These are phyloP conservation scores for Ichthyophonus hoferi DNA, from an alignment of 208 protist genomes.

Conservation along the genomic window DNA sequence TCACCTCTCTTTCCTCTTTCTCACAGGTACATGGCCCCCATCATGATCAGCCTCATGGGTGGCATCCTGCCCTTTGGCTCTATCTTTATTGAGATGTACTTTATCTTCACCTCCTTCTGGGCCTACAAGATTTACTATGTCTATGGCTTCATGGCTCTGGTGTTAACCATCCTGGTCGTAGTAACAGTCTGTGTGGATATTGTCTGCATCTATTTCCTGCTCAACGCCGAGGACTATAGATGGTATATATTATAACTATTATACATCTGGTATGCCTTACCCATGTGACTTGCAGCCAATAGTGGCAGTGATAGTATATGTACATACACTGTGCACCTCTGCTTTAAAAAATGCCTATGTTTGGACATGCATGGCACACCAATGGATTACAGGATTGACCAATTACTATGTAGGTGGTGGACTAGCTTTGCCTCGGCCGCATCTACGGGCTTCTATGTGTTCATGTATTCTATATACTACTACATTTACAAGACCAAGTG, in stretches of 20 bases:
- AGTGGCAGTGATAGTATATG: too few relatives aligned
- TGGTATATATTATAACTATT: slow-evolving; percentile 29
- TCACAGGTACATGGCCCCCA: slow-evolving; percentile 51
- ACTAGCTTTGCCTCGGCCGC: slow-evolving; percentile 74
- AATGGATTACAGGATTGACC: too few relatives aligned
- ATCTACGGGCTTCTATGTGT: slow-evolving; percentile 75
- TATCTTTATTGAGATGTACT: slow-evolving; percentile 90
- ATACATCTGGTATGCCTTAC: too few relatives aligned
- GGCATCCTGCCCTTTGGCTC: slow-evolving; percentile 85
- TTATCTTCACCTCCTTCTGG: slow-evolving; percentile 88
- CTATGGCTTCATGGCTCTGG: slow-evolving; percentile 84
- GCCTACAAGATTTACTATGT: slow-evolving; percentile 93
- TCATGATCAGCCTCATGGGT: slow-evolving; percentile 65
- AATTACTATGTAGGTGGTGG: slow-evolving; percentile 82
- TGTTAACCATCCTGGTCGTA: slow-evolving; percentile 78
- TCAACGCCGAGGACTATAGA: slow-evolving; percentile 74
- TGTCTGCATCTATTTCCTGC: slow-evolving; percentile 79
- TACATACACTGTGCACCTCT: too few relatives aligned
- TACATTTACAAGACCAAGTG: slow-evolving; percentile 72
- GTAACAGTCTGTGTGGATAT: slow-evolving; percentile 78
- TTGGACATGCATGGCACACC: too few relatives aligned
- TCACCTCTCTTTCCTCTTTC: neutral
- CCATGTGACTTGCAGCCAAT: too few relatives aligned
- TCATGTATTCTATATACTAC: slow-evolving; percentile 82
- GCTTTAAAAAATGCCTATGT: neutral